Conservation (phyloP, 2,329 filamentous ascomycete genomes). For the Cytospora mali region DNA sequence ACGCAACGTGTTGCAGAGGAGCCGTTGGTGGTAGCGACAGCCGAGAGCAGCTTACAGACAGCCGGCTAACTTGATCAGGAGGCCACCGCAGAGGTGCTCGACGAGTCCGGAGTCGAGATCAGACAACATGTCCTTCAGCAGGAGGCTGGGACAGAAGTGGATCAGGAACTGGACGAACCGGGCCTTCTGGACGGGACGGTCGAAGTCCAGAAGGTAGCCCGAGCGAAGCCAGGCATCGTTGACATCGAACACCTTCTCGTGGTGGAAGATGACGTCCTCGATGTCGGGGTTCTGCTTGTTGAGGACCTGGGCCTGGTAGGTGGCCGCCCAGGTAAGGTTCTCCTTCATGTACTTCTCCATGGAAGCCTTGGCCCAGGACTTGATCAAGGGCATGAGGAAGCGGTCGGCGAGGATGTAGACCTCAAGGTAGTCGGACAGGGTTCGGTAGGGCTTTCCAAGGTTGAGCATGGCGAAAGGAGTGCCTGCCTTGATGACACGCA, state of each 20-base stretch:
- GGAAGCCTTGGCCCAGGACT: background rate
- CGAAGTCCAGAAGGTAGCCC: background rate
- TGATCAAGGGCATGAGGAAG: slow-evolving; percentile 11
- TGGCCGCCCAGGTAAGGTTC: background rate
- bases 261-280: background rate
- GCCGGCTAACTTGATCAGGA: background rate
- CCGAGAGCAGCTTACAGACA: background rate
- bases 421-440: slow-evolving; percentile 9
- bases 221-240: background rate
- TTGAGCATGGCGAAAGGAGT: background rate
- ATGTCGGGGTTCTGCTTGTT: background rate
- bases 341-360: background rate
- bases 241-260: slow-evolving; percentile 10
- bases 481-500: slow-evolving; percentile 3
- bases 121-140: background rate
- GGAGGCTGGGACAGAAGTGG: background rate
- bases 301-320: slow-evolving; percentile 12
- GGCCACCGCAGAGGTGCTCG: background rate
- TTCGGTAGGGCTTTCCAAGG: background rate
- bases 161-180: background rate
- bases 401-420: slow-evolving; percentile 16
- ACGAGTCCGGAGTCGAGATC: background rate
- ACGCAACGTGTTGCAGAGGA: background rate
- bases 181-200: background rate
- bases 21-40: background rate